A percentile compares a stretch with the other conserved stretches of the same genome.
Evolutionary conservation across 1,284 basidiomycete genomes (phyloP).

Genomic region (Sporisorium scitamineum): DNA sequence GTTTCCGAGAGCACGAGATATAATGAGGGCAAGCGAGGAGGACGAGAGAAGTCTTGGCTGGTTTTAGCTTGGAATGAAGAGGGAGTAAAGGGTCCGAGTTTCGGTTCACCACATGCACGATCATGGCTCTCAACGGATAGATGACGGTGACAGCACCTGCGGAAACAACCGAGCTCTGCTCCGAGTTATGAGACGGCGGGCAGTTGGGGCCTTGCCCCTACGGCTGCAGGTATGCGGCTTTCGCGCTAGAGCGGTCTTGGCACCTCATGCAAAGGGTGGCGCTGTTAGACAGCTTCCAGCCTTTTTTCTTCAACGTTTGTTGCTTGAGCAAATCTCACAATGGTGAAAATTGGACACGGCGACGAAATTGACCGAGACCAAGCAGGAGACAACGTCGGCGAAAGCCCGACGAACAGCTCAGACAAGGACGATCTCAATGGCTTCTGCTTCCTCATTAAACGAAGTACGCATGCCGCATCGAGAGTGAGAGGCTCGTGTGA

Average conservation of each 20-base stretch:
- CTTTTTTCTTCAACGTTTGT: not conserved
- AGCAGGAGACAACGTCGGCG: not conserved
- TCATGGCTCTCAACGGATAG: not conserved
- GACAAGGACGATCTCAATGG: too few species aligned
- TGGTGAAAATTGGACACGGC: not conserved
- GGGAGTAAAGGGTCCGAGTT: not conserved
- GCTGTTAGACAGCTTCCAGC: not conserved
- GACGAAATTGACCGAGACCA: slow-evolving; percentile 12
- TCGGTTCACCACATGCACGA: too few species aligned
- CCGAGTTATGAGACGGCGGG: too few species aligned
- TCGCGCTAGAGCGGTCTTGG: not conserved
- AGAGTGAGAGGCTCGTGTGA: not conserved
- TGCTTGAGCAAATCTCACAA: slow-evolving; percentile 11
- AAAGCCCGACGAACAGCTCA: not conserved
- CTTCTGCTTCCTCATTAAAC: not conserved
- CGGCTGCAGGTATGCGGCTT: not conserved
- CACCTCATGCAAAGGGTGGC: not conserved
- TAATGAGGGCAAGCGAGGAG: not conserved
- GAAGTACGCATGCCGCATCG: not conserved
- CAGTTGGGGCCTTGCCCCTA: too few species aligned
- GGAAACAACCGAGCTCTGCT: not conserved
- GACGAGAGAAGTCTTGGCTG: not conserved
- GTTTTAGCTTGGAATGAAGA: not conserved
- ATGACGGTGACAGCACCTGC: too few species aligned
- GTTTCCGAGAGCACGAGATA: not conserved